A percentile compares a stretch with the other conserved stretches of the same genome.
Conservation (phyloP, 78 protist genomes). For the Polysphondylium violaceum region DNA sequence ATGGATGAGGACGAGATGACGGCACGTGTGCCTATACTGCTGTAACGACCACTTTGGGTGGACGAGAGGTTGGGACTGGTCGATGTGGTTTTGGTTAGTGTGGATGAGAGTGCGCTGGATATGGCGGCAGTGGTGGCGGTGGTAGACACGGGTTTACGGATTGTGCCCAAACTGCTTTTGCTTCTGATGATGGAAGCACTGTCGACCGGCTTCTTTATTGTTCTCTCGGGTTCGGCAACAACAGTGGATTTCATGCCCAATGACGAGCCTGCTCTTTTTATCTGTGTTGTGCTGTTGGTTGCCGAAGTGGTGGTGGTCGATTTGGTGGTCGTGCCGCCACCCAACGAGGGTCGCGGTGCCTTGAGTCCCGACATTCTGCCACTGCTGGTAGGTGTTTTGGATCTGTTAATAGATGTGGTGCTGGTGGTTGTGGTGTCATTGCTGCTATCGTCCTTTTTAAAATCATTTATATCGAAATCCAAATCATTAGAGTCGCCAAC, state of each 20-base stretch:
- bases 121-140: constrained; percentile 13
- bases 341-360: not conserved
- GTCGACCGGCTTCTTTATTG: constrained; percentile 25
- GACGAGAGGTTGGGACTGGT: constrained; percentile 56
- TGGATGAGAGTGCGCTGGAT: not conserved
- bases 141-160: not conserved
- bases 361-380: constrained; percentile 72
- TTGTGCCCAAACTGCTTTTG: constrained; percentile 70
- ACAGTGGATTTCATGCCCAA: not conserved
- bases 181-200: constrained; percentile 33
- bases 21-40: constrained; percentile 64
- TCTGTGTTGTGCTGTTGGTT: not conserved
- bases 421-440: not conserved
- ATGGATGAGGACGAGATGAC: not conserved
- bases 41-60: constrained; percentile 45
- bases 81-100: constrained; percentile 12
- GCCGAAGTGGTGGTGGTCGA: constrained; percentile 18
- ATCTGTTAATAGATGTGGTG: not conserved
- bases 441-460: constrained; percentile 12
- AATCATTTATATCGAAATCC: constrained; percentile 64
- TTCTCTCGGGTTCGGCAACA: not conserved
- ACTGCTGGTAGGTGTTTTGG: constrained; percentile 57
- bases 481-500: constrained; percentile 47
- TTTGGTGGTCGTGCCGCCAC: not conserved
- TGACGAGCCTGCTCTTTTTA: constrained; percentile 49